Base-by-base conservation (phyloP, 306 rosid species). In the Malus sylvestris region DNA sequence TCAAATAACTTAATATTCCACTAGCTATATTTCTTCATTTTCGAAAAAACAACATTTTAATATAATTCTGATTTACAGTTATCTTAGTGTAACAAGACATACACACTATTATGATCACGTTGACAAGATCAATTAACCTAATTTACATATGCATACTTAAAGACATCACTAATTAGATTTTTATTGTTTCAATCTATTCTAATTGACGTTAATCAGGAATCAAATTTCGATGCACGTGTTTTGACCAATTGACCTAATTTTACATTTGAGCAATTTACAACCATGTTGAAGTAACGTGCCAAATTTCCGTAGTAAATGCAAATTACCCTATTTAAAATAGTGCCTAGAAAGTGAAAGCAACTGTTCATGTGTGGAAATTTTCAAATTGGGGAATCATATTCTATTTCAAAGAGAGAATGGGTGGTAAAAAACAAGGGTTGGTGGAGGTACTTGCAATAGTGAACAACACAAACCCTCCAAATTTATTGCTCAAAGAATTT, bases 401-500 rank as follows among this genome's bases (percentile, higher is more conserved):
- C 67, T 42, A 6, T 68, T 78, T 33, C 58, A 57, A 67, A 73
- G 77, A 46, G n/a, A 38, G 46, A 15, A 59, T 18, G 63, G 20
- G 74, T 32, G 79, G 75, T 77, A 7, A 38, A 38, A 38, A 78
- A 58, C 70, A 23, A 8, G 53, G 44, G 46, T 74, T 27, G 74
- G 84, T 75, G 76, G 86, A 27, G 80, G 77, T 76, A 9, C 19
- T 79, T 77, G 18, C 22, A 42, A 53, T 79, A 72, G 85, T 86
- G 76, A 85, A 79, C 79, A 27, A 67, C 46, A 29, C 62, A 53
- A 68, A 30, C 79, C 20, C 76, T 27, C 58, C 61, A 55, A 52
- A 42, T 76, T 79, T 33, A 42, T 78, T 79, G 9, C 55, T 85
- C 71, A 79, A 78, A 30, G 59, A 72, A 65, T 59, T 61, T 79